Conservation (phyloP, 78 protist species). For the Thecamonas trahens region DNA sequence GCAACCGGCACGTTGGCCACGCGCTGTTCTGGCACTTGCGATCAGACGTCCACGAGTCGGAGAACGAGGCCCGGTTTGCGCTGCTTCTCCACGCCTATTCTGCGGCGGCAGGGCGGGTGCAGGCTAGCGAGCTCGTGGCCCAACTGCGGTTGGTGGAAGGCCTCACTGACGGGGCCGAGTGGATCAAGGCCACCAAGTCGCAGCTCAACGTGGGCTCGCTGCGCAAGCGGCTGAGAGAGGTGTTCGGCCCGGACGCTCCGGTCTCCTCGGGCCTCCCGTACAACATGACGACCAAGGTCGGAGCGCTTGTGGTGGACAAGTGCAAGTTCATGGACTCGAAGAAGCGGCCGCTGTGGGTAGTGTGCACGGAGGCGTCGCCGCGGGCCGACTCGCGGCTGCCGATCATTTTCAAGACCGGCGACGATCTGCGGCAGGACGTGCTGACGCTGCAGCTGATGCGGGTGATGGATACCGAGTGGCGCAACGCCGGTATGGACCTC, state of each 20-base stretch:
- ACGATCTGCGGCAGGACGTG: constrained; percentile 86
- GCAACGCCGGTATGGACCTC: constrained; percentile 39
- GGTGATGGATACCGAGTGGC: constrained; percentile 52
- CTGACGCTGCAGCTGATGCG: constrained; percentile 76
- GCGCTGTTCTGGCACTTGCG: constrained; percentile 63
- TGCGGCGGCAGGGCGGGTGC: too few relatives aligned
- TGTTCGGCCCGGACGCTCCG: not conserved
- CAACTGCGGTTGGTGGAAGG: too few relatives aligned
- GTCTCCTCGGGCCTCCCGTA: not conserved
- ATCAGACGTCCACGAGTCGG: constrained; percentile 52
- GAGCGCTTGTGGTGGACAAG: constrained; percentile 21
- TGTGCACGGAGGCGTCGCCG: constrained; percentile 48
- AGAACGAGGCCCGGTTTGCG: constrained; percentile 41
- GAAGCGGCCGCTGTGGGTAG: constrained; percentile 15
- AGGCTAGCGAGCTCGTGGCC: too few relatives aligned
- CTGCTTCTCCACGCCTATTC: constrained; percentile 46
- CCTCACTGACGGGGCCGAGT: too few relatives aligned
- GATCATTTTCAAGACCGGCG: constrained; percentile 82
- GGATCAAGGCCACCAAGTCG: too few relatives aligned
- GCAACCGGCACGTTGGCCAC: constrained; percentile 51
- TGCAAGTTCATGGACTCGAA: constrained; percentile 47
- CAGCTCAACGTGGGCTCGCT: constrained; percentile 20
- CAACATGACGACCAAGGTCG: not conserved
- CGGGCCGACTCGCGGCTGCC: constrained; percentile 22
- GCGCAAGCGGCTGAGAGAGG: not conserved